Evolutionary conservation across 192 early-diverging fungal genomes (phyloP).

Genomic region (Backusella luteola): DNA sequence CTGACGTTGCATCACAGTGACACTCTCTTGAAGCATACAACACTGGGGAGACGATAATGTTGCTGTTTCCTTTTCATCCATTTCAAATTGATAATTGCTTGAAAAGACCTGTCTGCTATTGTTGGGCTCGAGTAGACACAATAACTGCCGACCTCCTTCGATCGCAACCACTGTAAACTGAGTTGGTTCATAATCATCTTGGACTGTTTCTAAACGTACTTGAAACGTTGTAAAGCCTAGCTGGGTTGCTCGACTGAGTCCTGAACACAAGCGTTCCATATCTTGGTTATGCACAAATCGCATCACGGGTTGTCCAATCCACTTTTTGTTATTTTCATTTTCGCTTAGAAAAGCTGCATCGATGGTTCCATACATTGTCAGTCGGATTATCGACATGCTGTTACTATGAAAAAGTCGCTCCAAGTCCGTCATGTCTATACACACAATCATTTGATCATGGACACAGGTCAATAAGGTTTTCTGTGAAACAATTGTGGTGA

Average conservation of each 20-base stretch:
- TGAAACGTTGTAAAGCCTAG: background rate
- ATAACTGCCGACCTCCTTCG: background rate
- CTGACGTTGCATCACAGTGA: background rate
- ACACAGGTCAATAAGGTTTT: constrained; percentile 15
- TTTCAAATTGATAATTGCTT: background rate
- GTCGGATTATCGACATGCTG: constrained; percentile 14
- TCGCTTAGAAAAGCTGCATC: constrained; percentile 21
- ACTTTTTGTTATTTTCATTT: background rate
- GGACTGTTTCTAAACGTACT: background rate
- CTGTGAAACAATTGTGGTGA: background rate
- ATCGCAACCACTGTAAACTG: constrained; percentile 6
- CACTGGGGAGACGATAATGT: background rate
- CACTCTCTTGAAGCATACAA: background rate
- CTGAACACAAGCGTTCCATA: constrained; percentile 16
- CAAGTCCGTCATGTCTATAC: constrained; percentile 14
- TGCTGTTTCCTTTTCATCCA: background rate
- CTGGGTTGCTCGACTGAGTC: constrained; percentile 17
- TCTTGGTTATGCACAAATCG: constrained; percentile 30
- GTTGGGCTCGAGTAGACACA: background rate
- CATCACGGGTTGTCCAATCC: constrained; percentile 27
- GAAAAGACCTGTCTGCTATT: background rate
- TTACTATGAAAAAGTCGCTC: background rate
- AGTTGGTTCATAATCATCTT: background rate
- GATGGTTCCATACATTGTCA: constrained; percentile 32
- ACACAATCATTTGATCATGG: constrained; percentile 5